Evolutionary conservation across 352 stramenopile species (phyloP).

Genomic region (Phytopythium oedochilum): DNA sequence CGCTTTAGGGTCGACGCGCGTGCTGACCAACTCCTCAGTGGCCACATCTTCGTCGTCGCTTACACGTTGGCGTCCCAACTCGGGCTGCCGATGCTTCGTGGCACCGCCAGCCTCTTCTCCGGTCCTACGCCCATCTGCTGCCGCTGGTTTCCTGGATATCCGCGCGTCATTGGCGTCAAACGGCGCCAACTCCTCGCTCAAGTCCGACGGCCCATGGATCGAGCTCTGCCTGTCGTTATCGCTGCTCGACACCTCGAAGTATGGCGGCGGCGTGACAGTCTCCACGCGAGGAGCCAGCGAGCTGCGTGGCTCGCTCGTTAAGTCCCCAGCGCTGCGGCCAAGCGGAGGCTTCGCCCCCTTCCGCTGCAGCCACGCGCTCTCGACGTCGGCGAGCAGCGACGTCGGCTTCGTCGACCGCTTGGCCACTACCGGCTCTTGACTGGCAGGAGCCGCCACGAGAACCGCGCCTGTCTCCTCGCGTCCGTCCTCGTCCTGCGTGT

Average conservation of each 20-base stretch:
- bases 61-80: neutral
- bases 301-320: neutral
- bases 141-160: neutral
- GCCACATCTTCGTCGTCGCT: neutral
- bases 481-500: slow-evolving; percentile 47
- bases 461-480: too few relatives aligned
- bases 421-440: too few relatives aligned
- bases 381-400: slow-evolving; percentile 18
- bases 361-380: slow-evolving; percentile 15
- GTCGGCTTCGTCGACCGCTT: slow-evolving; percentile 10
- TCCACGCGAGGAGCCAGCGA: neutral
- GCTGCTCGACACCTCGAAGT: neutral
- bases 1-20: neutral
- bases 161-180: neutral
- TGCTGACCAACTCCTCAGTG: neutral
- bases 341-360: slow-evolving; percentile 1
- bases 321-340: neutral
- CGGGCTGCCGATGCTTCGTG: neutral
- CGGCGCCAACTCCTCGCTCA: slow-evolving; percentile 26
- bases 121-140: neutral
- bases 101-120: neutral
- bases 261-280: neutral
- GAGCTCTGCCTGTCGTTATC: neutral
- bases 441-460: too few relatives aligned
- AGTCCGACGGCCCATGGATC: slow-evolving; percentile 11